phyloP scores from a whole-genome alignment of 2,329 filamentous ascomycete species.

The Aspergillus unguis region DNA sequence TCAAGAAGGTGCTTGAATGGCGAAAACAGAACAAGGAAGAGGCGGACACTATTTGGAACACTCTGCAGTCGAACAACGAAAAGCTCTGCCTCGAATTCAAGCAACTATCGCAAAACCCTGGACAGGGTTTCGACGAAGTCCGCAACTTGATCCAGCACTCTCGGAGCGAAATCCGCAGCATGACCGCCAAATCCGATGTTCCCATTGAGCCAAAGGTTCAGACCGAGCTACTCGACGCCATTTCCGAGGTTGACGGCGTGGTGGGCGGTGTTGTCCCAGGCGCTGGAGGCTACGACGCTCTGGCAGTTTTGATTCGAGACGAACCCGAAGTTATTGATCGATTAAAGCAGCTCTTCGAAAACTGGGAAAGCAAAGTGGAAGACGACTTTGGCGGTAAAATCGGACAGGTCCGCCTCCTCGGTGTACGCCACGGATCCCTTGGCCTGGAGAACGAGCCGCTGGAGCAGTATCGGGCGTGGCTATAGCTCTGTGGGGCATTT shows the following conservation, averaged over 20 bases:
- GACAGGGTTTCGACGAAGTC: slow-evolving; percentile 50
- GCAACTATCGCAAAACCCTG: slow-evolving; percentile 45
- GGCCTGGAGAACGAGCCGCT: slow-evolving; percentile 42
- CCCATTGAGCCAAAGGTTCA: slow-evolving; percentile 87
- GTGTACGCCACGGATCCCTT: slow-evolving; percentile 46
- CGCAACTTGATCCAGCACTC: slow-evolving; percentile 51
- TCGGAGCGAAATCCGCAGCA: slow-evolving; percentile 64
- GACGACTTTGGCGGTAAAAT: slow-evolving; percentile 46
- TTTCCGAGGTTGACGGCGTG: slow-evolving; percentile 70
- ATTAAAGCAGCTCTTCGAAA: slow-evolving; percentile 60
- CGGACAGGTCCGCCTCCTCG: slow-evolving; percentile 44
- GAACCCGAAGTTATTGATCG: slow-evolving; percentile 60
- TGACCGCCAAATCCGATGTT: slow-evolving; percentile 71
- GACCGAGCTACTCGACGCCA: slow-evolving; percentile 76
- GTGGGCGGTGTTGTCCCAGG: slow-evolving; percentile 90
- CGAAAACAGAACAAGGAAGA: slow-evolving; percentile 60
- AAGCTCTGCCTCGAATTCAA: slow-evolving; percentile 64
- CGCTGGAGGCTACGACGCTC: slow-evolving; percentile 88
- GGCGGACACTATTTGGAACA: slow-evolving; percentile 70
- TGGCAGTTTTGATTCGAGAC: slow-evolving; percentile 75
- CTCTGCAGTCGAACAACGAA: slow-evolving; percentile 72
- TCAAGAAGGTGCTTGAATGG: slow-evolving; percentile 87
- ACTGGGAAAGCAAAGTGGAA: slow-evolving; percentile 57
- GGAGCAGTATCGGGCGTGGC: slow-evolving; percentile 39
- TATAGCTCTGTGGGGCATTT: slow-evolving; percentile 2